Base-by-base conservation (phyloP, 2,329 filamentous ascomycete species). In the Epichloe sylvatica region DNA sequence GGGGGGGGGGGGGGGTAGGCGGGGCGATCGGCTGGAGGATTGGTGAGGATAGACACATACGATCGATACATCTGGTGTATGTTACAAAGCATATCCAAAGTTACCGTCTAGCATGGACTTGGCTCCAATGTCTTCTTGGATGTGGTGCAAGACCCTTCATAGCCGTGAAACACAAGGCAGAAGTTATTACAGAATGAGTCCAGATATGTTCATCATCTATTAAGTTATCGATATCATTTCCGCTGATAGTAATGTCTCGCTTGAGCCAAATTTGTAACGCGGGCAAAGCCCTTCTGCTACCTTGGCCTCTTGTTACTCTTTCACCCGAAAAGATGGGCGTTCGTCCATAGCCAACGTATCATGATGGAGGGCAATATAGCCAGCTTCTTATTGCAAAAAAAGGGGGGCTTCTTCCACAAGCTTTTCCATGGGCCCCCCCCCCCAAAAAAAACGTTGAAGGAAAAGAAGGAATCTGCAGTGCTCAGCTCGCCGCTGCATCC, bases 191-290 rank as follows among this genome's bases (percentile, higher is more conserved):
- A 30, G 30, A 9, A 30, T 2, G 30, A 30, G 8, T 30, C 30
- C 30, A 30, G 30, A 30, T 4, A 11, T 30, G 30, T 30, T 30
- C 30, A 30, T 9, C 25, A 30, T 30, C 30, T 48, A 48, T 44
- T 44, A 38, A 43, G 25, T 43, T 37, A 43, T 36, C 13, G 30
- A 25, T 11, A 17, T 25, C 39, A 33, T 37, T 19, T 4, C 12
- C 23, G 30, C 39, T 43, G 23, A 33, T 37, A 23, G 45, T 45
- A 44, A 41, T 47, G 37, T 46, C 30, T 37, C 38, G 19, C 30
- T 41, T 21, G 9, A 25, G 13, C 17, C 19, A 41, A 17, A 9
- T 13, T 19, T 39, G 30, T 11, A 19, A 39, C 37, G 11, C 37
- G n/a, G 3, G 11, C 11, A 19, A 37, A 37, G 1, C 25, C 41